Evolutionary conservation across 306 rosid genomes (phyloP).

Genomic region (Prunus davidiana): DNA sequence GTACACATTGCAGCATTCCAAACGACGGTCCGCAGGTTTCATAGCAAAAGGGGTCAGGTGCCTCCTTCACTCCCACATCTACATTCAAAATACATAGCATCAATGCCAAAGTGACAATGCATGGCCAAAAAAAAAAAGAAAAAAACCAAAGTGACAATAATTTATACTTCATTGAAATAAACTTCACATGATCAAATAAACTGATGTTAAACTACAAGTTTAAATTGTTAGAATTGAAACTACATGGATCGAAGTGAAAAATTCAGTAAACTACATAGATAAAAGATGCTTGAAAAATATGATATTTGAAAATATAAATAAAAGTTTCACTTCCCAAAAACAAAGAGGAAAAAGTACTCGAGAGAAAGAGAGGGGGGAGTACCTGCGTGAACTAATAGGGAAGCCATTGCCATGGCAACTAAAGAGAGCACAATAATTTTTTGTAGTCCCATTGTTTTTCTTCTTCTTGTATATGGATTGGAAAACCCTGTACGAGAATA

Average conservation of each 20-base stretch:
- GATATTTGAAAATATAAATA: neutral
- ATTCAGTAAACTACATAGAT: too few relatives aligned
- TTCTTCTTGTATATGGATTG: neutral
- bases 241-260: too few relatives aligned
- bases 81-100: neutral
- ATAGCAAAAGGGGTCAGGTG: conserved; percentile 11
- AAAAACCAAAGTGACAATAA: too few relatives aligned
- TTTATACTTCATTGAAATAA: too few relatives aligned
- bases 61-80: neutral
- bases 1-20: neutral
- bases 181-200: too few relatives aligned
- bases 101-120: neutral
- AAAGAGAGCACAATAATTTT: neutral
- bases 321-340: too few relatives aligned
- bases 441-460: neutral
- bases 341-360: neutral
- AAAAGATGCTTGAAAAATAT: neutral
- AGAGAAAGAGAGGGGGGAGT: neutral
- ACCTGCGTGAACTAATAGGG: neutral
- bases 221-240: too few relatives aligned
- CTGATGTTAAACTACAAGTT: too few relatives aligned
- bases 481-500: neutral
- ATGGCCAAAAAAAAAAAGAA: too few relatives aligned
- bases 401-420: neutral
- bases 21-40: neutral